phyloP scores from a whole-genome alignment of 2,329 filamentous ascomycete species.

The Hypoxylon sp. region DNA sequence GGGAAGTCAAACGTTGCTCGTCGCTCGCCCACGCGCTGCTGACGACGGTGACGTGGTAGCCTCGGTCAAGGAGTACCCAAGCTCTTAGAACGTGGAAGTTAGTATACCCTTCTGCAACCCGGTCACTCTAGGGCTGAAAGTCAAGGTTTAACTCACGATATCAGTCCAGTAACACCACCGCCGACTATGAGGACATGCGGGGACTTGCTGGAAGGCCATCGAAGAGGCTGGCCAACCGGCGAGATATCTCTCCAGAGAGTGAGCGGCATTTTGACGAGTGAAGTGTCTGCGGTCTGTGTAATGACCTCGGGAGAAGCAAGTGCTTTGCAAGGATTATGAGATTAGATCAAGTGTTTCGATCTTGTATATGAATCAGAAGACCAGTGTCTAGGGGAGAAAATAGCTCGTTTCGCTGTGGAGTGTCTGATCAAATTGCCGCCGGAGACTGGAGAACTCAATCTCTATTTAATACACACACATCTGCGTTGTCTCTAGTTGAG shows the following conservation, averaged over 20 bases:
- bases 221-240: conserved; percentile 47
- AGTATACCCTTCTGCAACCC: conserved; percentile 7
- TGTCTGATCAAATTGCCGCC: conserved; percentile 7
- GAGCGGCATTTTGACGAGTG: conserved; percentile 46
- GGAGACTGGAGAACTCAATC: not conserved
- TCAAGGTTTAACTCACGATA: conserved; percentile 45
- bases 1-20: conserved; percentile 58
- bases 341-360: not conserved
- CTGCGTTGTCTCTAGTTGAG: not conserved
- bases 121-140: not conserved
- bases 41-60: conserved; percentile 60
- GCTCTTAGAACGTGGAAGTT: conserved; percentile 43
- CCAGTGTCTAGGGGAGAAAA: conserved; percentile 16
- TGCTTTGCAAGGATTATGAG: conserved; percentile 7
- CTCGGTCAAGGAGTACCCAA: conserved; percentile 59
- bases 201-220: conserved; percentile 46
- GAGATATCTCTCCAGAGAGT: conserved; percentile 52
- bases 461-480: not conserved
- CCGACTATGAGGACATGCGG: conserved; percentile 51
- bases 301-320: conserved; percentile 5
- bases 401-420: not conserved
- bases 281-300: conserved; percentile 4
- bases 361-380: not conserved
- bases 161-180: conserved; percentile 51
- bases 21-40: conserved; percentile 58